Percentiles rank a stretch among this genome's conserved stretches.
phyloP scores from a whole-genome alignment of 768 basidiomycete species.

The Lactarius psammicola region DNA sequence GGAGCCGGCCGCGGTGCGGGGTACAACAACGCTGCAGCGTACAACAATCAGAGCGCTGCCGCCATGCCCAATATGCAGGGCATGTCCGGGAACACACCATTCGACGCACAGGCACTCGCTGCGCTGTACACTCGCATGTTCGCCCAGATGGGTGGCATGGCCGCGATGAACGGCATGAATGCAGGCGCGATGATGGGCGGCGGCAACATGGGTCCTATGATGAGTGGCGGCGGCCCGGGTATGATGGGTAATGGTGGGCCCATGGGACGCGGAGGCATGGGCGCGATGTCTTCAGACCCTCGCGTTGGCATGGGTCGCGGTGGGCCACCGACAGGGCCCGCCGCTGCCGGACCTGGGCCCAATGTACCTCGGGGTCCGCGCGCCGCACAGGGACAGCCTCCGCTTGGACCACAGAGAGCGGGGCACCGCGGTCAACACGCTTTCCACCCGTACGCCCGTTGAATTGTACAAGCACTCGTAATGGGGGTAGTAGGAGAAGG shows the following conservation, averaged over 20 bases:
- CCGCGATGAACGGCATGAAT: constrained; percentile 50
- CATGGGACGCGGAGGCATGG: constrained; percentile 31
- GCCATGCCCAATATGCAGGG: constrained; percentile 30
- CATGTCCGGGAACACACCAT: constrained; percentile 45
- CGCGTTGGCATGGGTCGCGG: constrained; percentile 29
- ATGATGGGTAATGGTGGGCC: constrained; percentile 28
- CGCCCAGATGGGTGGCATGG: constrained; percentile 50
- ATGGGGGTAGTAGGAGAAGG: constrained; percentile 6
- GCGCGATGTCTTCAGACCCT: constrained; percentile 27
- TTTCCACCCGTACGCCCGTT: constrained; percentile 39
- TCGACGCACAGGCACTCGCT: constrained; percentile 90
- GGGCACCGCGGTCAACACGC: constrained; percentile 35
- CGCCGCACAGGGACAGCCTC: constrained; percentile 30
- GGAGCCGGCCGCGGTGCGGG: constrained; percentile 24
- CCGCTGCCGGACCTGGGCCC: constrained; percentile 25
- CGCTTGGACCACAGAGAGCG: constrained; percentile 32
- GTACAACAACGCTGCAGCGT: constrained; percentile 48
- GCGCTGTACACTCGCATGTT: constrained; percentile 94
- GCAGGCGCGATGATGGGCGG: constrained; percentile 38
- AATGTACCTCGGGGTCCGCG: constrained; percentile 33
- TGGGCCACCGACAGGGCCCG: constrained; percentile 21
- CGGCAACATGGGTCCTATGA: constrained; percentile 29
- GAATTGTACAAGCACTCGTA: constrained; percentile 17
- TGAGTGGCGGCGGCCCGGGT: constrained; percentile 36
- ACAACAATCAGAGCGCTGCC: constrained; percentile 32